Conservation (phyloP, 495 filamentous ascomycete genomes). For the Corynascus novoguineensis region DNA sequence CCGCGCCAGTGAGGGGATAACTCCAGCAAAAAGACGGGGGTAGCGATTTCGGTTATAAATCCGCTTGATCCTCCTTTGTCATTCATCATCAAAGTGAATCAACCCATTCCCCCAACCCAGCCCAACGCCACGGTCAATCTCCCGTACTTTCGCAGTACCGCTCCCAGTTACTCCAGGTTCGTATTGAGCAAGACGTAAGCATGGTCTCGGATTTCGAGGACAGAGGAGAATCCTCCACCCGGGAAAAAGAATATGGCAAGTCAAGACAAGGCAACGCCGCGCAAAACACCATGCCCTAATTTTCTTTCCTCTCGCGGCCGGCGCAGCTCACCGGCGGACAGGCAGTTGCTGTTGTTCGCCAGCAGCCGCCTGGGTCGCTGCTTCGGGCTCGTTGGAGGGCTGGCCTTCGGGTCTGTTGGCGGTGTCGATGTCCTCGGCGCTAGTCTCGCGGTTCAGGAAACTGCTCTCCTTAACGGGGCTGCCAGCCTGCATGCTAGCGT, state of each 20-base stretch:
- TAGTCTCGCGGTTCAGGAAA: conserved; percentile 71
- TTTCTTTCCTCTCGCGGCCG: background rate
- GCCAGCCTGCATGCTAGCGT: conserved; percentile 53
- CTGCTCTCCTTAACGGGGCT: conserved; percentile 85
- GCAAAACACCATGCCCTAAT: background rate
- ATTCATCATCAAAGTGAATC: conserved; percentile 10
- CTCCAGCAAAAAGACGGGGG: background rate
- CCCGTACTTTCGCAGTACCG: conserved; percentile 13
- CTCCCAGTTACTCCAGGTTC: background rate
- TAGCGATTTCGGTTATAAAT: background rate
- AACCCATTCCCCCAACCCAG: background rate
- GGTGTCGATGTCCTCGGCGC: conserved; percentile 58
- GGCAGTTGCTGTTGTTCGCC: conserved; percentile 55
- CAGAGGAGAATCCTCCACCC: background rate
- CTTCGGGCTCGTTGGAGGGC: background rate
- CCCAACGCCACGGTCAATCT: conserved; percentile 15
- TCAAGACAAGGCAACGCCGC: too few species aligned
- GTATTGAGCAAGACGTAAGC: background rate
- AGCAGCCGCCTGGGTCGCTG: conserved; percentile 13
- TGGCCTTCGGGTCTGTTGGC: conserved; percentile 24
- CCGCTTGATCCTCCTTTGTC: background rate
- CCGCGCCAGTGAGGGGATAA: background rate
- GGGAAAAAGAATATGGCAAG: too few species aligned
- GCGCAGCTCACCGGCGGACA: conserved; percentile 46
- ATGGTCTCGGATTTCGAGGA: background rate